phyloP scores from a whole-genome alignment of 352 stramenopile genomes.

The Globisporangium apiculatum region DNA sequence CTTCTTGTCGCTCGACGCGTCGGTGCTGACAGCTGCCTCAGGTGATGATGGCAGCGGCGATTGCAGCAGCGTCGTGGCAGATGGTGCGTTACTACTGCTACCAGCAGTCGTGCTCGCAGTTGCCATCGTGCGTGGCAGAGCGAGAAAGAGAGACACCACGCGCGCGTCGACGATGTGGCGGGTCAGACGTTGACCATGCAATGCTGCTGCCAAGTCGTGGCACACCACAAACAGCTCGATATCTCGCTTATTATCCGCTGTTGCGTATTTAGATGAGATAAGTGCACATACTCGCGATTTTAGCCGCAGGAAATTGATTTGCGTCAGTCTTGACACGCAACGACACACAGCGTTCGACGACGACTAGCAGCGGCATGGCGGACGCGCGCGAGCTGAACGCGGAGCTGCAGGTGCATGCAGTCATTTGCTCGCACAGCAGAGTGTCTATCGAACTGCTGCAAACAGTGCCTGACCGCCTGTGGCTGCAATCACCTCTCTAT shows the following conservation, averaged over 20 bases:
- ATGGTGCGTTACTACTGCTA: neutral
- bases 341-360: slow-evolving; percentile 14
- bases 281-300: neutral
- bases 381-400: slow-evolving; percentile 24
- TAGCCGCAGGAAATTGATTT: neutral
- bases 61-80: neutral
- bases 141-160: no score
- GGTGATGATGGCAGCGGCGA: neutral
- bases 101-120: neutral
- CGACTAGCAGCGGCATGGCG: neutral
- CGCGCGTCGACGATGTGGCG: no score
- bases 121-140: neutral
- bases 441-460: neutral
- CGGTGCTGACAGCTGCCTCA: slow-evolving; percentile 1
- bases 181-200: no score
- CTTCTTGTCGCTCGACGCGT: slow-evolving; percentile 23
- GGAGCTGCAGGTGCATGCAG: slow-evolving; percentile 40
- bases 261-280: no score
- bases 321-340: neutral
- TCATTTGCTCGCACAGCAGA: no score
- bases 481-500: neutral
- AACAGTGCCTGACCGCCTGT: neutral
- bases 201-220: no score
- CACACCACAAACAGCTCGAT: no score
- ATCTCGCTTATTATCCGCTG: no score